Percentiles rank a stretch among this genome's conserved stretches.
Evolutionary conservation across 2,329 filamentous ascomycete genomes (phyloP).

Genomic region (Phoma herbarum): DNA sequence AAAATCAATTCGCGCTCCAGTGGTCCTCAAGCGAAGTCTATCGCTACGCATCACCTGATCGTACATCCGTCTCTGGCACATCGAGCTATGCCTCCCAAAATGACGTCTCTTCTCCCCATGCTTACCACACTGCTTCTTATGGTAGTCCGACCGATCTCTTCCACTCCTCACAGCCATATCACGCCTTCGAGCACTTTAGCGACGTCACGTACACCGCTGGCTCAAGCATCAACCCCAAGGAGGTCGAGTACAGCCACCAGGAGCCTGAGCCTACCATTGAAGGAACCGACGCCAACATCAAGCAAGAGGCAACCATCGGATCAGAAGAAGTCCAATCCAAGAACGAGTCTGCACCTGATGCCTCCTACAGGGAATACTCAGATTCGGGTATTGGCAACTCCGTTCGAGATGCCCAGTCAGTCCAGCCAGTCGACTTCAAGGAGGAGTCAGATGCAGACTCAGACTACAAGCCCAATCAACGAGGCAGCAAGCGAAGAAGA

Average conservation of each 20-base stretch:
- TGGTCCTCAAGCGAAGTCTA: conserved; percentile 34
- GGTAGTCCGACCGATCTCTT: conserved; percentile 32
- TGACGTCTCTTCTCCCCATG: conserved; percentile 40
- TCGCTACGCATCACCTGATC: conserved; percentile 47
- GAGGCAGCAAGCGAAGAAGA: conserved; percentile 35
- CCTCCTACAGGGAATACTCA: conserved; percentile 28
- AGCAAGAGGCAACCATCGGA: conserved; percentile 30
- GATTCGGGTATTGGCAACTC: conserved; percentile 42
- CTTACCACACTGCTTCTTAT: conserved; percentile 29
- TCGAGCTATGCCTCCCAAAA: conserved; percentile 45
- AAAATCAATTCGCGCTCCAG: conserved; percentile 29
- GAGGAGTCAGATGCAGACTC: conserved; percentile 47
- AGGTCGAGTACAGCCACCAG: conserved; percentile 46
- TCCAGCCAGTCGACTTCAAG: conserved; percentile 42
- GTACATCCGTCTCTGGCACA: conserved; percentile 42
- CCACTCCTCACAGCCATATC: conserved; percentile 32
- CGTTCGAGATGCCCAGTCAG: conserved; percentile 48
- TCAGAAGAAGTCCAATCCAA: conserved; percentile 28
- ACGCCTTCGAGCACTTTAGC: conserved; percentile 27
- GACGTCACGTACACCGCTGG: conserved; percentile 26
- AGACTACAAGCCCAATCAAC: conserved; percentile 44
- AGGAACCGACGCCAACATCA: conserved; percentile 37
- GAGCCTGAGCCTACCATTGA: conserved; percentile 37
- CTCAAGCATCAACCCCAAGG: conserved; percentile 38
- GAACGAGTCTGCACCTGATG: conserved; percentile 24